Evolutionary conservation across 768 basidiomycete species (phyloP).

Genomic region (Amanita polypyramis): DNA sequence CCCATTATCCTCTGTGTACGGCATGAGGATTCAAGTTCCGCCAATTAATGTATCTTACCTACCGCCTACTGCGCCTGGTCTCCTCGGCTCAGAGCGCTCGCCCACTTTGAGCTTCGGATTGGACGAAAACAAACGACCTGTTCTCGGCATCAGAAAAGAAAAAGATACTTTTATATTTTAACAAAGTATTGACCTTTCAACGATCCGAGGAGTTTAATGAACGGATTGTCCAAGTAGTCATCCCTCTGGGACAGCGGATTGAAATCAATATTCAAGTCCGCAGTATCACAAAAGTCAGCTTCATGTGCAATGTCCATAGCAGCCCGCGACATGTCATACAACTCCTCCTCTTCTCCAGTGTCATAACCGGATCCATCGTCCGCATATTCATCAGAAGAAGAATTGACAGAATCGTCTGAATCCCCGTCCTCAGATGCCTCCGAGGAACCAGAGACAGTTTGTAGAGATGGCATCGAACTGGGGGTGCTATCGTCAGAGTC

Average conservation of each 20-base stretch:
- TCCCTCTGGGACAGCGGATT: slow-evolving; percentile 39
- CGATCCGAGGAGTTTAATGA: slow-evolving; percentile 66
- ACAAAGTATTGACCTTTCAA: slow-evolving; percentile 43
- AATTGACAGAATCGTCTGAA: slow-evolving; percentile 27
- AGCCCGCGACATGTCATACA: slow-evolving; percentile 50
- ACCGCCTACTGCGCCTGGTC: slow-evolving; percentile 2
- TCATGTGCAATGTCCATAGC: slow-evolving; percentile 64
- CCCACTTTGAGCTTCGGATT: slow-evolving; percentile 29
- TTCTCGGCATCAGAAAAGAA: slow-evolving; percentile 1
- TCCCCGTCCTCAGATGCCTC: slow-evolving; percentile 39
- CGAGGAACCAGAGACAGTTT: slow-evolving; percentile 54
- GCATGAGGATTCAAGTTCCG: background rate
- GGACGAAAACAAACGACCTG: slow-evolving; percentile 56
- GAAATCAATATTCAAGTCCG: slow-evolving; percentile 23
- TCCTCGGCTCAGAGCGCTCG: slow-evolving; percentile 17
- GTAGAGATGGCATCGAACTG: slow-evolving; percentile 56
- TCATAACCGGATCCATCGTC: slow-evolving; percentile 35
- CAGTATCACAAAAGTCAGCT: slow-evolving; percentile 46
- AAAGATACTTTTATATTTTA: background rate
- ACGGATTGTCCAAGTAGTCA: slow-evolving; percentile 56
- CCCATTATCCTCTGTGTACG: background rate
- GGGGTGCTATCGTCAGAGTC: slow-evolving; percentile 29
- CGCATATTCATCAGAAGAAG: slow-evolving; percentile 24
- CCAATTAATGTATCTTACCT: background rate
- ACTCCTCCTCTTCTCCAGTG: slow-evolving; percentile 57